Evolutionary conservation across 2,329 filamentous ascomycete species (phyloP), one percentile per base, ranked within the genome.

Genomic region (Tolypocladium cylindrosporum): DNA sequence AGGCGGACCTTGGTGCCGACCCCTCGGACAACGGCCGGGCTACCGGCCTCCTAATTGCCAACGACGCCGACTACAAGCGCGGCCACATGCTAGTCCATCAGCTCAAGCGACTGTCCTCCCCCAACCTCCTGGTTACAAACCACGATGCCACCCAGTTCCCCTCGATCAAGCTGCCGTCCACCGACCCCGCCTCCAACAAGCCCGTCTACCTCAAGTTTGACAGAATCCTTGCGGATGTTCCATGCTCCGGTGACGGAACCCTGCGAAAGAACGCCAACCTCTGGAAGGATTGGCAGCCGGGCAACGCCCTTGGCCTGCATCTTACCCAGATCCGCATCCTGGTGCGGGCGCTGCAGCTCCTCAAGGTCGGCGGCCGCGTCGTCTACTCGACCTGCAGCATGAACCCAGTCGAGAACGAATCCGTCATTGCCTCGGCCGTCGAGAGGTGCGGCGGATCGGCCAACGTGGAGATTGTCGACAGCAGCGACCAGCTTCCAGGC

Each of bases 371-470:
- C 45, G 94, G 94, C 55, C 85, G 92, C 62, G 90, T 97, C 36
- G 93, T 99, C 56, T 99, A 97, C 77, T 97, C 93, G 3, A 99
- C 94, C 24, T 99, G 94, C 80, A 97, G 91, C 73, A 91, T 99
- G 89, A 99, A 99, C 75, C 94, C 94, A 0, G 85, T 97, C 36
- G 94, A 99, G 77, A 96, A 99, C 68, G 94, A 99, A 75, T 88
- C 94, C 8, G 91, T 97, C 19, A 79, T 99, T 60, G 86, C 90
- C 1, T 87, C 88, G 34, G 94, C 94, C 13, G 92, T 99, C 65
- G 88, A 91, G 65, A 84, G 92, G 58, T 97, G 92, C 67, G 94
- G 94, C 61, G 94, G 94, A 3, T 74, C 84, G 4, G 79, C 82
- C 16, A 94, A 92, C 68, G 88, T 99, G 55, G 83, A 88, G 63